Evolutionary conservation across 208 protist genomes (phyloP).

Genomic region (Leishmania martiniquensis): DNA sequence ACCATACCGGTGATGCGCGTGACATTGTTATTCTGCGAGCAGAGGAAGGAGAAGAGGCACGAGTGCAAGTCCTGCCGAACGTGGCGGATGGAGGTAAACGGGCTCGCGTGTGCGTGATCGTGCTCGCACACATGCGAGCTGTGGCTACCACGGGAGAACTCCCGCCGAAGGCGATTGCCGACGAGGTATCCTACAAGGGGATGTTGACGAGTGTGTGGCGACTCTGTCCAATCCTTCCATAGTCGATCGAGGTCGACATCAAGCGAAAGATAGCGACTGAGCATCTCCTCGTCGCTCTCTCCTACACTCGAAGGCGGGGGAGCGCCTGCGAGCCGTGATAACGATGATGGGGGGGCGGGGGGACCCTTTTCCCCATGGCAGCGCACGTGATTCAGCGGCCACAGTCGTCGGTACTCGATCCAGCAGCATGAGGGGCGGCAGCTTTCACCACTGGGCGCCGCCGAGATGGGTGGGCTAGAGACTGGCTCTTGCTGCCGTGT

Average conservation of each 20-base stretch:
- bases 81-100: conserved; percentile 45
- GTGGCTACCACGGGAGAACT: no score
- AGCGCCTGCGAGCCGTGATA: no score
- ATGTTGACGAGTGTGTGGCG: conserved; percentile 50
- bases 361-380: not conserved
- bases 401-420: conserved; percentile 21
- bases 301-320: not conserved
- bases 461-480: conserved; percentile 8
- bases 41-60: conserved; percentile 75
- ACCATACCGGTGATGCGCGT: conserved; percentile 72
- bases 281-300: conserved; percentile 37
- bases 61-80: conserved; percentile 79
- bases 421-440: conserved; percentile 7
- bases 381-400: not conserved
- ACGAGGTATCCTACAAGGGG: conserved; percentile 56
- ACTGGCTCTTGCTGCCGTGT: not conserved
- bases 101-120: not conserved
- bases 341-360: not conserved
- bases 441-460: not conserved
- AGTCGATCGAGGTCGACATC: conserved; percentile 62
- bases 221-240: conserved; percentile 59
- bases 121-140: conserved; percentile 5
- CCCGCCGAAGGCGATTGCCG: not conserved
- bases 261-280: conserved; percentile 63
- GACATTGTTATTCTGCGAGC: conserved; percentile 88